phyloP scores from a whole-genome alignment of 2,329 filamentous ascomycete genomes.

The Chaetomium sp. region DNA sequence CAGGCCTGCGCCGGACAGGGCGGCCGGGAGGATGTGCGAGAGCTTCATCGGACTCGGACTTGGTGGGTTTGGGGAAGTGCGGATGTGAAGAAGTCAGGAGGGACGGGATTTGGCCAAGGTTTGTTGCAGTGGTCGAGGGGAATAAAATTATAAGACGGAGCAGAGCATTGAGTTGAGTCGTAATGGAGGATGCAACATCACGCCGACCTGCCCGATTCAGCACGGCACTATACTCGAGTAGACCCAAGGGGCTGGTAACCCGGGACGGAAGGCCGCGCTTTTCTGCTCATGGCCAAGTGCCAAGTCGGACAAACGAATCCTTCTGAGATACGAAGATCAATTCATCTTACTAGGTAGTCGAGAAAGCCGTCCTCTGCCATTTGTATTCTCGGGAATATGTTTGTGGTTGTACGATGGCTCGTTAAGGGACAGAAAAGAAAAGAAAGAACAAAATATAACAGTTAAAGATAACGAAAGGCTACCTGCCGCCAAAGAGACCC shows the following conservation, averaged over 20 bases:
- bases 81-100: not conserved
- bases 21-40: not conserved
- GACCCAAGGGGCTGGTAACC: not conserved
- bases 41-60: slow-evolving; percentile 12
- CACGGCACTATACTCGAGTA: not conserved
- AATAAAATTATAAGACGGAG: not conserved
- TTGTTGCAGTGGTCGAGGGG: not conserved
- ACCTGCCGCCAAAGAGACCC: too few species aligned
- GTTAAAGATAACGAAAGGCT: too few species aligned
- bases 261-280: not conserved
- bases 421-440: not conserved
- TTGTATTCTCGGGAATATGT: too few species aligned
- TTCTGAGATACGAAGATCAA: not conserved
- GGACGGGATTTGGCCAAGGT: not conserved
- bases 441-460: too few species aligned
- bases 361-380: too few species aligned
- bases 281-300: not conserved
- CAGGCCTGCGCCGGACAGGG: not conserved
- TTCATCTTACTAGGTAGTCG: too few species aligned
- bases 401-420: too few species aligned
- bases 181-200: slow-evolving; percentile 2
- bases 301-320: not conserved
- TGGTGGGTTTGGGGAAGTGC: not conserved
- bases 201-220: slow-evolving; percentile 9
- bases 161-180: not conserved